These are phyloP conservation scores for Lasiodiplodia citricola DNA, from an alignment of 2,329 filamentous ascomycete genomes.

Conservation along the genomic window DNA sequence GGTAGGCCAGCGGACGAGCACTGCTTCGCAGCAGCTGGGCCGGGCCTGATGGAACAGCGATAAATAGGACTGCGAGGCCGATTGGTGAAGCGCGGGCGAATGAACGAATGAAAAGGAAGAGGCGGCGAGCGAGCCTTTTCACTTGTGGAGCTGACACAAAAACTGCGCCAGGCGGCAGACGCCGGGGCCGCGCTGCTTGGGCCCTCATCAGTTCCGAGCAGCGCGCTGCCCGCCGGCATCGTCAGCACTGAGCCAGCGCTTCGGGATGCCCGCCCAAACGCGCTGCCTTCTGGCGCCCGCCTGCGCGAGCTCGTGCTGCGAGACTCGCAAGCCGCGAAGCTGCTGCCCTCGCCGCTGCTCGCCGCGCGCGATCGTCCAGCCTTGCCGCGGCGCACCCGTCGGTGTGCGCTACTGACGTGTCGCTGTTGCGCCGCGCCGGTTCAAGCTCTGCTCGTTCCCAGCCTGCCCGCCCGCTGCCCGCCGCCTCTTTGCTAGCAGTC, in stretches of 20 bases:
- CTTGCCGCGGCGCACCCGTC: background rate
- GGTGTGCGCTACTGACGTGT: constrained; percentile 14
- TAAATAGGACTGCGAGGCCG: constrained; percentile 17
- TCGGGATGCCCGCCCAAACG: background rate
- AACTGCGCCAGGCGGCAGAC: constrained; percentile 12
- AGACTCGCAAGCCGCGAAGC: background rate
- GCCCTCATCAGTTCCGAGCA: too few species aligned
- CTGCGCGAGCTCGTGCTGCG: background rate
- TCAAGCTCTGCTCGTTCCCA: constrained; percentile 13
- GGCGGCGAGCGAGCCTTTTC: constrained; percentile 19
- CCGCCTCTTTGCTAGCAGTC: too few species aligned
- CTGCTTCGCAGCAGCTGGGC: constrained; percentile 2
- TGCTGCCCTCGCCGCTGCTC: background rate
- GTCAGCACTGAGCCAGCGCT: background rate
- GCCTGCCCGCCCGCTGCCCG: background rate
- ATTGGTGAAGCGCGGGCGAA: constrained; percentile 16
- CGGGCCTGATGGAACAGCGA: constrained; percentile 10
- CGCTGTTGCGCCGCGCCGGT: constrained; percentile 8
- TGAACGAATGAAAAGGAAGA: constrained; percentile 21
- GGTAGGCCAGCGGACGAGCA: constrained; percentile 11
- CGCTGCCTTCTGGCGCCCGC: background rate
- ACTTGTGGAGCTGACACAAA: constrained; percentile 19
- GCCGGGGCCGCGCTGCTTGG: background rate
- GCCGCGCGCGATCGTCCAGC: background rate
- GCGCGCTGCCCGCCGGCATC: background rate